phyloP scores from a whole-genome alignment of 2,329 filamentous ascomycete species.

The Beauveria medogensis region DNA sequence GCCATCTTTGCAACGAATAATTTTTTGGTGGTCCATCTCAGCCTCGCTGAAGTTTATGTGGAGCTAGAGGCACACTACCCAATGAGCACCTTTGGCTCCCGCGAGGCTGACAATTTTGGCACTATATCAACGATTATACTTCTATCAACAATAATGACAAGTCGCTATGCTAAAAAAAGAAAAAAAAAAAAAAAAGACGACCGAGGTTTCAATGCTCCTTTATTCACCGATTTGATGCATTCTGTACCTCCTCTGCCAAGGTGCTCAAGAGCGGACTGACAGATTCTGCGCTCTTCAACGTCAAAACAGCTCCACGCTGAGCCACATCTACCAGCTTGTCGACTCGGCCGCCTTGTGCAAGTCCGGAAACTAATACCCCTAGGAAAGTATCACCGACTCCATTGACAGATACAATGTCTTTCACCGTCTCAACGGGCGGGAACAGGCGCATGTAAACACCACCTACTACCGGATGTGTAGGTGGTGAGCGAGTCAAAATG shows the following conservation, averaged over 20 bases:
- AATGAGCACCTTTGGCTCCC: neutral
- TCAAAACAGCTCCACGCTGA: slow-evolving; percentile 72
- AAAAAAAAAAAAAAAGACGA: neutral
- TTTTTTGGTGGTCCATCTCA: slow-evolving; percentile 23
- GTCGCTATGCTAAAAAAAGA: neutral
- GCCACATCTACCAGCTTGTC: slow-evolving; percentile 66
- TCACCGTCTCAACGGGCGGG: slow-evolving; percentile 56
- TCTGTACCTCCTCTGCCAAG: slow-evolving; percentile 32
- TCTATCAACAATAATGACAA: neutral
- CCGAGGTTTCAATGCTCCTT: neutral
- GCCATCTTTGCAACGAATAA: slow-evolving; percentile 18
- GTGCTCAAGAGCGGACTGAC: slow-evolving; percentile 54
- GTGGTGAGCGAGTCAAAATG: slow-evolving; percentile 57
- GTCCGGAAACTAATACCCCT: slow-evolving; percentile 71
- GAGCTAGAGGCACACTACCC: neutral
- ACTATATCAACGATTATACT: neutral
- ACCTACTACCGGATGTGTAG: slow-evolving; percentile 47
- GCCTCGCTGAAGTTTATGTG: slow-evolving; percentile 20
- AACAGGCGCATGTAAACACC: slow-evolving; percentile 78
- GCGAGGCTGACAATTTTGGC: neutral
- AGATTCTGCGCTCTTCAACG: slow-evolving; percentile 64
- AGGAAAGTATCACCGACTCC: slow-evolving; percentile 91
- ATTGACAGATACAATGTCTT: slow-evolving; percentile 80
- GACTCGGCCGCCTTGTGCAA: slow-evolving; percentile 52
- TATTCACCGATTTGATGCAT: slow-evolving; percentile 14